Percentiles rank a stretch among this genome's conserved stretches.
phyloP scores from a whole-genome alignment of 805 yeast genomes.

The Spathaspora hagerdaliae region DNA sequence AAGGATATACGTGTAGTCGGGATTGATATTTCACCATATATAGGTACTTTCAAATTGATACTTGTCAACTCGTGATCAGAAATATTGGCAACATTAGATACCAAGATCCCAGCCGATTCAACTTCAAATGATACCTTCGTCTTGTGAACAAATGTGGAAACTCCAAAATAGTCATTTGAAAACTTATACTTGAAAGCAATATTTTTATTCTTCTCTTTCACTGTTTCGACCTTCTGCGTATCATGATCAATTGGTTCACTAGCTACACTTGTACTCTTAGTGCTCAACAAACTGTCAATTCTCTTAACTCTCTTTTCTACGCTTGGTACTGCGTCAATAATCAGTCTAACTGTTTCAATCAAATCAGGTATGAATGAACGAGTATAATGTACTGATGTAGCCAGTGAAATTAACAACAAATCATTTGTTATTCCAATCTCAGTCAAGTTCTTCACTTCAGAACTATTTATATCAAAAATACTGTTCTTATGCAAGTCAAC shows the following conservation, averaged over 20 bases:
- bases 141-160: slow-evolving; percentile 28
- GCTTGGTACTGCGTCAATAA: neutral
- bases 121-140: slow-evolving; percentile 32
- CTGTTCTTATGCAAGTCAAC: slow-evolving; percentile 4
- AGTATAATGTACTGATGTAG: slow-evolving; percentile 6
- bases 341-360: slow-evolving; percentile 2
- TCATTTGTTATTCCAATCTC: neutral
- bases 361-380: slow-evolving; percentile 8
- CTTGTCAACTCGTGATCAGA: neutral
- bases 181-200: slow-evolving; percentile 21
- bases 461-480: slow-evolving; percentile 8
- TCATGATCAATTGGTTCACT: neutral
- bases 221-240: neutral
- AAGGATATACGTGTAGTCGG: slow-evolving; percentile 41
- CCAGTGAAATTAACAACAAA: slow-evolving; percentile 1
- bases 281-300: neutral
- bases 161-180: slow-evolving; percentile 31
- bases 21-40: slow-evolving; percentile 35
- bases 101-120: slow-evolving; percentile 23
- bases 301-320: slow-evolving; percentile 2
- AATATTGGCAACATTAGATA: slow-evolving; percentile 18
- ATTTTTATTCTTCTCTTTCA: neutral
- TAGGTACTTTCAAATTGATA: slow-evolving; percentile 16
- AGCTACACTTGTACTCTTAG: no score
- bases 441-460: slow-evolving; percentile 3